Evolutionary conservation across 768 basidiomycete genomes (phyloP), one percentile per base, ranked within the genome.

Genomic region (Pleurotus eryngii): DNA sequence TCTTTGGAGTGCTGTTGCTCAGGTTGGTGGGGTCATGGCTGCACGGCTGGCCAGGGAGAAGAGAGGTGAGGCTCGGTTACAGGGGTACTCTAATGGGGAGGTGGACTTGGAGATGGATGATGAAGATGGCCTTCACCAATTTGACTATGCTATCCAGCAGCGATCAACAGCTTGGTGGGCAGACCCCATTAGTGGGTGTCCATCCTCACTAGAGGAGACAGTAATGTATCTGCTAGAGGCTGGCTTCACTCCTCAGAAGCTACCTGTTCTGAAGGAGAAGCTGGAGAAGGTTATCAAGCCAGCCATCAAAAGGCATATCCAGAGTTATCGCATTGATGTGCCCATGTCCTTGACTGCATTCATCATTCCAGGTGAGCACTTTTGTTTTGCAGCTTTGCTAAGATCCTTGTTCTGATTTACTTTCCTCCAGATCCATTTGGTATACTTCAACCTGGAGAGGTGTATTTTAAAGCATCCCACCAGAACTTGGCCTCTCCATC

Each of bases 131-230:
- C 61, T 68, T 15, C 61, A 69, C 14, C 61, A 68, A 11, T 43
- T 61, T 12, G 69, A 72, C 6, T 61, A 61, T 5, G 61, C 64
- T 1, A 54, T 62, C 7, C 64, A 64, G 2, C 73, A 78, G 42
- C 68, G 70, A 2, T 87, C 86, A n/a, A 70, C 73, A 17, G 84
- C 86, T 1, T 88, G 86, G 85, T 88, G 85, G 85, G 73, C 71
- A n/a, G 86, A 89, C 58, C 76, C 82, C 20, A 70, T 82, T 27
- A 85, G 84, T 49, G 87, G 81, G 3, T 77, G 76, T 42, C 87
- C 87, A 0, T 86, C 86, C 1, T 69, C 74, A 18, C 70, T 89
- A 3, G 85, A 84, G 61, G 87, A 90, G 65, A 87, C 85, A 0
- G 70, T 78, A 22, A 72, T 89, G 75, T 70, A 68, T 4, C 70